A percentile compares a stretch with the other conserved stretches of the same genome.
These are phyloP conservation scores for Incumbomyces delicatus DNA, from an alignment of 2,329 filamentous ascomycete genomes.

Conservation along the genomic window DNA sequence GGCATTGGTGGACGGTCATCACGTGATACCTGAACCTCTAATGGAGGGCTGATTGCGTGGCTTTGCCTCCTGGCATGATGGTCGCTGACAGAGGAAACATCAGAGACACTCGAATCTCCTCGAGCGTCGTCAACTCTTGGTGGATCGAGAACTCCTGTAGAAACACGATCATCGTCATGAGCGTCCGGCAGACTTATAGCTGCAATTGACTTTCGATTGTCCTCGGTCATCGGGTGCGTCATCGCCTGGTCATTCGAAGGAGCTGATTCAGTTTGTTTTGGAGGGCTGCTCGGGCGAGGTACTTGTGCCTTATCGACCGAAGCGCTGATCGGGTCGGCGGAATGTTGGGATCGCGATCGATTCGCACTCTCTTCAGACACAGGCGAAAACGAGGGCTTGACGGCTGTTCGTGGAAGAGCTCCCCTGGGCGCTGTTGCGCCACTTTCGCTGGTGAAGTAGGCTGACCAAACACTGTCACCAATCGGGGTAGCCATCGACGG, in stretches of 20 bases:
- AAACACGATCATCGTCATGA: not conserved
- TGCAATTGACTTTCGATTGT: not conserved
- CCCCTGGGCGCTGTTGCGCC: not conserved
- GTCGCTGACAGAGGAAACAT: constrained; percentile 17
- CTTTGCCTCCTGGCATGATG: constrained; percentile 8
- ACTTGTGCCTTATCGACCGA: constrained; percentile 1
- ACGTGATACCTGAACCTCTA: constrained; percentile 1
- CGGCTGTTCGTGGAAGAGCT: not conserved
- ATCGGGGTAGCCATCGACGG: constrained; percentile 3
- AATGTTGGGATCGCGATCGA: not conserved
- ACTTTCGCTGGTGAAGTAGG: not conserved
- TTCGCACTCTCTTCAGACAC: constrained; percentile 4
- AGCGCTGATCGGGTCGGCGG: not conserved
- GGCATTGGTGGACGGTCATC: not conserved
- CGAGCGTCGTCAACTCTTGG: not conserved
- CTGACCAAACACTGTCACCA: not conserved
- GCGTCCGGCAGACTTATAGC: not conserved
- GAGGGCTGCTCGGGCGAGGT: not conserved
- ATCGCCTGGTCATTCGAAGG: not conserved
- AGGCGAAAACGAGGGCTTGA: constrained; percentile 2
- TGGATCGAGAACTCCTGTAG: not conserved
- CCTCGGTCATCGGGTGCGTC: not conserved
- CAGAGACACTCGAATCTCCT: constrained; percentile 15
- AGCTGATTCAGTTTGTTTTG: not conserved
- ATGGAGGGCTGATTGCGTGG: not conserved